Conservation (phyloP, 805 yeast species). For the Pichia heedii region DNA sequence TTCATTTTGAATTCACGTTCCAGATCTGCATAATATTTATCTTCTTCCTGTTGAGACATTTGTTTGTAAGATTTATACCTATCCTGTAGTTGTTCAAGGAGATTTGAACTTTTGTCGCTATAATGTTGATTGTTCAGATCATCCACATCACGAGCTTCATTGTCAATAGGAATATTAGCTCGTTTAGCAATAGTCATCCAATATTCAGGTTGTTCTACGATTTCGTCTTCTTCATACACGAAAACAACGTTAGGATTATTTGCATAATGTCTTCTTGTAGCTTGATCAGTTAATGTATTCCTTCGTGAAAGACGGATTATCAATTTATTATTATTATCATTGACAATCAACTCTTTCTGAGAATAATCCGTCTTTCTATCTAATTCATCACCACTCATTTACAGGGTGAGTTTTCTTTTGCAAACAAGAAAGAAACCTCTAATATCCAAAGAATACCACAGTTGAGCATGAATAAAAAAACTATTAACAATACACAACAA, state of each 20-base stretch:
- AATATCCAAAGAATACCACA: too few species aligned
- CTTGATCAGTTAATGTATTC: constrained; percentile 19
- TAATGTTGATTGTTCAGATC: constrained; percentile 3
- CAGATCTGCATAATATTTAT: constrained; percentile 27
- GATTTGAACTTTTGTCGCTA: neutral
- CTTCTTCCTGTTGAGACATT: constrained; percentile 29
- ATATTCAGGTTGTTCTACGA: constrained; percentile 16
- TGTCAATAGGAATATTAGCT: constrained; percentile 18
- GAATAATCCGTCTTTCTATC: neutral
- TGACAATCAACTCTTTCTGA: neutral
- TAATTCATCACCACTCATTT: too few species aligned
- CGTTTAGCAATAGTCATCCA: constrained; percentile 22
- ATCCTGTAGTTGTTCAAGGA: constrained; percentile 18
- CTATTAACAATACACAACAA: too few species aligned
- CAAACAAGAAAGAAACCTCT: too few species aligned
- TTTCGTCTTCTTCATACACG: constrained; percentile 9
- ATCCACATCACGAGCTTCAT: neutral
- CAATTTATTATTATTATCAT: neutral
- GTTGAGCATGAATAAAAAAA: too few species aligned
- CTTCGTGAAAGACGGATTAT: constrained; percentile 12
- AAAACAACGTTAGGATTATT: constrained; percentile 13
- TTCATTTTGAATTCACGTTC: constrained; percentile 23
- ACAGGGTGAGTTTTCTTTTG: too few species aligned
- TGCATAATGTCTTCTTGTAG: constrained; percentile 16
- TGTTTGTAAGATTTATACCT: constrained; percentile 26